Percentiles rank a stretch among this genome's conserved stretches.
These are phyloP conservation scores for Pythium brassicae DNA, from an alignment of 352 stramenopile species.

Conservation along the genomic window DNA sequence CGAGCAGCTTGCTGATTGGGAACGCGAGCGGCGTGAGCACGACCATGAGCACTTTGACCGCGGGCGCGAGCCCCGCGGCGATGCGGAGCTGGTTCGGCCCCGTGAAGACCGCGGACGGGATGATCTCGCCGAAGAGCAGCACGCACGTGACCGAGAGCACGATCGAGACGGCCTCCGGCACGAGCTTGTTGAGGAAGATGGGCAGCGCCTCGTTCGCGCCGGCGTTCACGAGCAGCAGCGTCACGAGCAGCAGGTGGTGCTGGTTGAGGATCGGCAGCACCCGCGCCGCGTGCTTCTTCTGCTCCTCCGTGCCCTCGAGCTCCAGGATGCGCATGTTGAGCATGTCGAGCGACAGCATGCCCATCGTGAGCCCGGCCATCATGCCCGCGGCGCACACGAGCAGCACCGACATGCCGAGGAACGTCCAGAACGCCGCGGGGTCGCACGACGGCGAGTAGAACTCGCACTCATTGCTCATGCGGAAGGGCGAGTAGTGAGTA, in stretches of 20 bases:
- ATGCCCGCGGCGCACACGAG: slow-evolving; percentile 53
- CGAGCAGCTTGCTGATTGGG: slow-evolving; percentile 89
- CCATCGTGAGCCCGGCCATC: slow-evolving; percentile 79
- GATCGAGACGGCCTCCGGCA: slow-evolving; percentile 83
- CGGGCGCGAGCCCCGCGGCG: slow-evolving; percentile 67
- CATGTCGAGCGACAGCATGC: slow-evolving; percentile 72
- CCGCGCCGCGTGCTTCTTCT: slow-evolving; percentile 70
- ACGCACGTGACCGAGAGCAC: slow-evolving; percentile 93
- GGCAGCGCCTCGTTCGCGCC: slow-evolving; percentile 92
- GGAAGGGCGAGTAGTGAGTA: background rate
- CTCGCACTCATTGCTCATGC: slow-evolving; percentile 29
- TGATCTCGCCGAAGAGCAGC: slow-evolving; percentile 95
- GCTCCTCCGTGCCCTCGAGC: slow-evolving; percentile 56
- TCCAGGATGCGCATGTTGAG: slow-evolving; percentile 78
- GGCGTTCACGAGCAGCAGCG: slow-evolving; percentile 92
- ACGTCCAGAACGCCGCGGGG: slow-evolving; percentile 57
- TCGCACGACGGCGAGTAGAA: slow-evolving; percentile 66
- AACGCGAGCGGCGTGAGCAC: slow-evolving; percentile 87
- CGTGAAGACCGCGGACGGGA: slow-evolving; percentile 93
- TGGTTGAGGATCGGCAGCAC: slow-evolving; percentile 88
- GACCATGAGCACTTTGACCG: slow-evolving; percentile 87
- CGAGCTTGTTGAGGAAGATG: slow-evolving; percentile 90
- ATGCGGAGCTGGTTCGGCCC: slow-evolving; percentile 91
- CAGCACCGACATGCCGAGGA: slow-evolving; percentile 35
- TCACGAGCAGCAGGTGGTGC: slow-evolving; percentile 94